Evolutionary conservation across 495 filamentous ascomycete species (phyloP).

Genomic region (Xylaria scruposa): DNA sequence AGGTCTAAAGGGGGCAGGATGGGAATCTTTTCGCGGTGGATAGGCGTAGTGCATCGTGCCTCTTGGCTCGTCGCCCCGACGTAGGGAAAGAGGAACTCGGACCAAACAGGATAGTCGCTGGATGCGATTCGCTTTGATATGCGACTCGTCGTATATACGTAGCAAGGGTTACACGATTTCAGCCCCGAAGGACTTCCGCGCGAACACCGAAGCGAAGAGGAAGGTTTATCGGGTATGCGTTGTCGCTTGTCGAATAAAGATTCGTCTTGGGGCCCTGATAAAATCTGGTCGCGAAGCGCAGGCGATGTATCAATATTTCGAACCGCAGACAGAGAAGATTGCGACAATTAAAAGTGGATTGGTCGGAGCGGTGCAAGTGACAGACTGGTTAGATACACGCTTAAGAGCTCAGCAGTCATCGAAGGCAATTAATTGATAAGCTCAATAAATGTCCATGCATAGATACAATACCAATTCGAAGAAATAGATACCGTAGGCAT

Average conservation of each 20-base stretch:
- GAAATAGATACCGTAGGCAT: constrained; percentile 5
- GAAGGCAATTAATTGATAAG: neutral
- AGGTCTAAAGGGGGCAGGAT: constrained; percentile 65
- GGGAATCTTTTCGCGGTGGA: constrained; percentile 80
- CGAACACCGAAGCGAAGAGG: constrained; percentile 5
- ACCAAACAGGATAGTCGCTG: neutral
- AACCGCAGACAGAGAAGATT: neutral
- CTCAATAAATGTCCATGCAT: neutral
- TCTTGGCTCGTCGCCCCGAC: constrained; percentile 17
- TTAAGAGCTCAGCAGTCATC: neutral
- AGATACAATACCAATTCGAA: constrained; percentile 1
- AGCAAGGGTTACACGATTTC: constrained; percentile 8
- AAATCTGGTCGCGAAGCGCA: constrained; percentile 12
- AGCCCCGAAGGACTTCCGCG: constrained; percentile 12
- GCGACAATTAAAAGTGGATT: constrained; percentile 8
- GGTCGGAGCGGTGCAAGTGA: neutral
- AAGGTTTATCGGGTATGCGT: neutral
- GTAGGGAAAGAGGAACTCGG: constrained; percentile 1
- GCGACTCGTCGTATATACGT: constrained; percentile 4
- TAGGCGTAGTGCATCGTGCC: constrained; percentile 87
- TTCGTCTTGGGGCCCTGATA: neutral
- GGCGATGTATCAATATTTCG: constrained; percentile 4
- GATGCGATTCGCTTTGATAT: constrained; percentile 5
- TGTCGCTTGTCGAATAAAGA: neutral
- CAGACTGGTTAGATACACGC: neutral